Percentiles rank a stretch among this genome's conserved stretches.
Evolutionary conservation across 2,329 filamentous ascomycete genomes (phyloP).

Genomic region (Colletotrichum gigasporum): DNA sequence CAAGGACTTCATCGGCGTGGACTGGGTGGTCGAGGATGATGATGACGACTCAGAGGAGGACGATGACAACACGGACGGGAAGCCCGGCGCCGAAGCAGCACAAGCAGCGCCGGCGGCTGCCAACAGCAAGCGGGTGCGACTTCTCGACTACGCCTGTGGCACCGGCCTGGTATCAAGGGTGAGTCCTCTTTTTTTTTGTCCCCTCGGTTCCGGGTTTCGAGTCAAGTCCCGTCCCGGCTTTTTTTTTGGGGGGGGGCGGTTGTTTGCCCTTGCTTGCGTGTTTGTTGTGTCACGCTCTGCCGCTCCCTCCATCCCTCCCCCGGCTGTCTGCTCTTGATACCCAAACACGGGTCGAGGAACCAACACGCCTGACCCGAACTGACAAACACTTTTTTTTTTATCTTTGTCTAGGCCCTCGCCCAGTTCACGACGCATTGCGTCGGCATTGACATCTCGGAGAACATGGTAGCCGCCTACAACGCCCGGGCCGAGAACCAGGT

Average conservation of each 20-base stretch:
- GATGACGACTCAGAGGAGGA: slow-evolving; percentile 44
- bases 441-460: slow-evolving; percentile 76
- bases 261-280: not conserved
- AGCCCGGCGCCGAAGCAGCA: slow-evolving; percentile 35
- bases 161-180: slow-evolving; percentile 74
- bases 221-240: not conserved
- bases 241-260: not conserved
- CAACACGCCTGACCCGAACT: not conserved
- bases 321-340: not conserved
- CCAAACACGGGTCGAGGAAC: not conserved
- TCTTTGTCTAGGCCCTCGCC: slow-evolving; percentile 60
- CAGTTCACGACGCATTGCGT: slow-evolving; percentile 70
- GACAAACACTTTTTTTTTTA: not conserved
- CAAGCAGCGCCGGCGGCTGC: not conserved
- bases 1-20: slow-evolving; percentile 69
- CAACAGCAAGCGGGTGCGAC: slow-evolving; percentile 47
- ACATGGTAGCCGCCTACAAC: slow-evolving; percentile 77
- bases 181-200: slow-evolving; percentile 43
- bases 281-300: not conserved
- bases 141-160: slow-evolving; percentile 83
- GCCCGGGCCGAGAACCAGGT: slow-evolving; percentile 64
- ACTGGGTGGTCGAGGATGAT: slow-evolving; percentile 56
- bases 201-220: not conserved
- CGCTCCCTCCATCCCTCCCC: not conserved
- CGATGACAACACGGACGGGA: slow-evolving; percentile 33